Conservation (phyloP, 106 monocot species). For the Dioscorea zingiberensis region DNA sequence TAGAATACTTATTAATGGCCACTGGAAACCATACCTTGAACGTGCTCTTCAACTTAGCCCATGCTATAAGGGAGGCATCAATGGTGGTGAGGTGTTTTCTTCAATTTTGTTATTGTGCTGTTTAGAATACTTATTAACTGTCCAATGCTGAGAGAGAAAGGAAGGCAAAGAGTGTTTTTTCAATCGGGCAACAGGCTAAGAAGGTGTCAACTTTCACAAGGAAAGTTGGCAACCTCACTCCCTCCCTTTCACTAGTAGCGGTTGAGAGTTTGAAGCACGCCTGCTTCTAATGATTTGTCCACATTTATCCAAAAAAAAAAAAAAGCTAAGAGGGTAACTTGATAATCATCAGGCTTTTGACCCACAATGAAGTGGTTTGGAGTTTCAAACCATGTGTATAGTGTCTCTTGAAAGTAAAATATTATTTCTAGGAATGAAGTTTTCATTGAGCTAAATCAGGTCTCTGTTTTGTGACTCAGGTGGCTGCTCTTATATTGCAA, state of each 20-base stretch:
- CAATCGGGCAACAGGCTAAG: too few relatives aligned
- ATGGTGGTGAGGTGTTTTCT: slow-evolving; percentile 78
- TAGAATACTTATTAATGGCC: slow-evolving; percentile 36
- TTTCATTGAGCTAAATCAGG: not conserved
- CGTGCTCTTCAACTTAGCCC: slow-evolving; percentile 77
- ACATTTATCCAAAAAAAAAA: too few relatives aligned
- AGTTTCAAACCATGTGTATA: too few relatives aligned
- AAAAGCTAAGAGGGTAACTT: too few relatives aligned
- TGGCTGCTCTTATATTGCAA: slow-evolving; percentile 70
- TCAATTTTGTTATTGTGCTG: not conserved
- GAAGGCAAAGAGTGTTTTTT: too few relatives aligned
- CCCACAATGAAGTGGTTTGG: not conserved
- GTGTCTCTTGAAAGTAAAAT: not conserved
- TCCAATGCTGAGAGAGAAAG: too few relatives aligned
- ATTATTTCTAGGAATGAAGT: not conserved
- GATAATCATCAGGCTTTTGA: not conserved
- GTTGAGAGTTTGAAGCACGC: too few relatives aligned
- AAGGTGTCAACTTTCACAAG: too few relatives aligned
- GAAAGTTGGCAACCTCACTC: too few relatives aligned
- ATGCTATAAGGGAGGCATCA: slow-evolving; percentile 71
- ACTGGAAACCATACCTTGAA: slow-evolving; percentile 87
- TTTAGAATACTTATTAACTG: slow-evolving; percentile 21
- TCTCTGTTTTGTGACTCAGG: slow-evolving; percentile 32
- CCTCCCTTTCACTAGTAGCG: too few relatives aligned
- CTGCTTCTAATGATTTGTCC: too few relatives aligned